These are phyloP conservation scores for Metarhizium humberi DNA, from an alignment of 2,329 filamentous ascomycete species.

Conservation along the genomic window DNA sequence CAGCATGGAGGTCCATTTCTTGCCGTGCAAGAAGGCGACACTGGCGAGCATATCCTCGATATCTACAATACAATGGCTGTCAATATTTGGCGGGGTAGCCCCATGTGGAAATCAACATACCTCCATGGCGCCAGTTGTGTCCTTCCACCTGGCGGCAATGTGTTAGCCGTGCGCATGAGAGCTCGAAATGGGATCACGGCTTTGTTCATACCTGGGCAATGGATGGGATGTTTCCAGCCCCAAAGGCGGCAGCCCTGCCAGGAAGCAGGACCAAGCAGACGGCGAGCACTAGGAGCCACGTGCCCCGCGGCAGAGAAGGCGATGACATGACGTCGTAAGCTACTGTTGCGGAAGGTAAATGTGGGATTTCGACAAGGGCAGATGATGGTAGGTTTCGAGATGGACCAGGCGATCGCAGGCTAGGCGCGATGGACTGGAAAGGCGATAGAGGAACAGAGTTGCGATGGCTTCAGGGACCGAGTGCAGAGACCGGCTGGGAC, in stretches of 20 bases:
- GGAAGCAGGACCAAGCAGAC: slow-evolving; percentile 49
- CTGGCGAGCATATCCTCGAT: slow-evolving; percentile 77
- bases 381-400: no score
- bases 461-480: background rate
- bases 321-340: slow-evolving; percentile 34
- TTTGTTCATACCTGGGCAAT: slow-evolving; percentile 35
- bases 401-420: no score
- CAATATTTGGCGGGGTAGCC: background rate
- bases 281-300: slow-evolving; percentile 41
- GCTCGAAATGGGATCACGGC: no score
- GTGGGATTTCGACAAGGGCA: no score
- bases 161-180: background rate
- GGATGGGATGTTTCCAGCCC: slow-evolving; percentile 63
- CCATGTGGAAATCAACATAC: slow-evolving; percentile 21
- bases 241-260: slow-evolving; percentile 50
- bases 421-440: no score
- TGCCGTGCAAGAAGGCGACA: slow-evolving; percentile 65
- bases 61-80: slow-evolving; percentile 33
- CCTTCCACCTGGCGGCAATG: slow-evolving; percentile 47
- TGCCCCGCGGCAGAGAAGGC: slow-evolving; percentile 35
- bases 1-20: slow-evolving; percentile 77
- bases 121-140: slow-evolving; percentile 61
- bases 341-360: background rate
- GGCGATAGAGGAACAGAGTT: no score
- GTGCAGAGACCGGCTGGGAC: background rate